A percentile compares a stretch with the other conserved stretches of the same genome.
Conservation (phyloP, 1,284 basidiomycete species). For the Meira nashicola region DNA sequence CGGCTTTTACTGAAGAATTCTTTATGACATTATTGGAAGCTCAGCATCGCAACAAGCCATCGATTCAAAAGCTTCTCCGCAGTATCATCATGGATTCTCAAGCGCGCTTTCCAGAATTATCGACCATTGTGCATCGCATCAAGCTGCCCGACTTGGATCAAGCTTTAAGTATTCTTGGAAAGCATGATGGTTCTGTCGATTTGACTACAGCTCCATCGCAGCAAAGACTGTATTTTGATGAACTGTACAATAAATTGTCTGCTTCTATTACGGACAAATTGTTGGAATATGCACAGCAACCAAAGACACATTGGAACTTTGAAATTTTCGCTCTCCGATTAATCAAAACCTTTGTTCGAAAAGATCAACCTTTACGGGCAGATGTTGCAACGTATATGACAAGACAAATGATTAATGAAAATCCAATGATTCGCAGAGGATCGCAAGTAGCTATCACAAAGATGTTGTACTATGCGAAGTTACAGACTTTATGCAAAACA, state of each 20-base stretch:
- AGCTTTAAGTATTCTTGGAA: conserved; percentile 15
- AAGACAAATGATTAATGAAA: conserved; percentile 62
- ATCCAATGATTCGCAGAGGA: conserved; percentile 70
- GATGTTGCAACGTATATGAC: conserved; percentile 59
- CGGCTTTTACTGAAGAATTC: conserved; percentile 62
- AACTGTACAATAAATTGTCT: conserved; percentile 47
- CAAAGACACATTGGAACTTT: conserved; percentile 87
- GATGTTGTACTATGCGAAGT: conserved; percentile 72
- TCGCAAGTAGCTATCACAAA: conserved; percentile 74
- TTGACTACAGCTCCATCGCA: background rate
- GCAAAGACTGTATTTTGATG: conserved; percentile 17
- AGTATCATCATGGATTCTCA: conserved; percentile 65
- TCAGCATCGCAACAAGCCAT: conserved; percentile 87
- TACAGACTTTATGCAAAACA: conserved; percentile 70
- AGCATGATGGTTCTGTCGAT: background rate
- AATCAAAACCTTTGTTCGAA: conserved; percentile 67
- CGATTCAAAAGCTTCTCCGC: conserved; percentile 79
- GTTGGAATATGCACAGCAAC: conserved; percentile 64
- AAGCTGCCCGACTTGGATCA: conserved; percentile 24
- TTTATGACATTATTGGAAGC: conserved; percentile 71
- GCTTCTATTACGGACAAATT: conserved; percentile 62
- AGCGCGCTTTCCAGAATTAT: conserved; percentile 51
- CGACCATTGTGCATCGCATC: conserved; percentile 29
- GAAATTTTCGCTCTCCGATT: conserved; percentile 72
- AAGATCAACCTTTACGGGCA: conserved; percentile 67